phyloP scores from a whole-genome alignment of 805 yeast species.

The Starmerella vaccinii region DNA sequence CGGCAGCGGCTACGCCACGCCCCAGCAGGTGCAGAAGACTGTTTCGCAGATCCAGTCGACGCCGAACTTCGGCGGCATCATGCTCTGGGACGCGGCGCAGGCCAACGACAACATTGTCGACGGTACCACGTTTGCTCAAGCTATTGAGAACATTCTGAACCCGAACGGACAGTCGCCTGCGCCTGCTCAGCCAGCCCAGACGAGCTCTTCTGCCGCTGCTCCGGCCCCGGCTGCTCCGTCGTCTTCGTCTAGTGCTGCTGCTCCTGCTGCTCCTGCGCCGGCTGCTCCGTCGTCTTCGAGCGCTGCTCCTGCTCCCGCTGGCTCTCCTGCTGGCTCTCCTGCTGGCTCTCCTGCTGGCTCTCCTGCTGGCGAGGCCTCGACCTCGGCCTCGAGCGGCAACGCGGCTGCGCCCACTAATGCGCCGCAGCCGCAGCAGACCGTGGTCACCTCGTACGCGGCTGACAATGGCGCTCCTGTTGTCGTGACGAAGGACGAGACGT shows the following conservation, averaged over 20 bases:
- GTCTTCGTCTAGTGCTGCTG: neutral
- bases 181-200: constrained; percentile 19
- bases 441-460: neutral
- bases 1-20: constrained; percentile 43
- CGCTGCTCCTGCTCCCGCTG: neutral
- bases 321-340: neutral
- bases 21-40: constrained; percentile 31
- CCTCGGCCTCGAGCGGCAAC: neutral
- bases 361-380: neutral
- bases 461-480: neutral
- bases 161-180: constrained; percentile 17
- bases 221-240: constrained; percentile 12
- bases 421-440: neutral
- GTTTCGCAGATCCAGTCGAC: constrained; percentile 25
- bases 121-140: constrained; percentile 38
- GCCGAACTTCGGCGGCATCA: constrained; percentile 56
- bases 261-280: neutral
- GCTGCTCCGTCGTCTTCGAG: neutral
- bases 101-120: constrained; percentile 41
- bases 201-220: constrained; percentile 6
- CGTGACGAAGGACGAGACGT: constrained; percentile 1
- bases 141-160: constrained; percentile 37
- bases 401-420: neutral
- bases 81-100: constrained; percentile 77
- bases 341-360: neutral